Evolutionary conservation across 2,329 filamentous ascomycete genomes (phyloP).

Genomic region (Fusarium dimerum): DNA sequence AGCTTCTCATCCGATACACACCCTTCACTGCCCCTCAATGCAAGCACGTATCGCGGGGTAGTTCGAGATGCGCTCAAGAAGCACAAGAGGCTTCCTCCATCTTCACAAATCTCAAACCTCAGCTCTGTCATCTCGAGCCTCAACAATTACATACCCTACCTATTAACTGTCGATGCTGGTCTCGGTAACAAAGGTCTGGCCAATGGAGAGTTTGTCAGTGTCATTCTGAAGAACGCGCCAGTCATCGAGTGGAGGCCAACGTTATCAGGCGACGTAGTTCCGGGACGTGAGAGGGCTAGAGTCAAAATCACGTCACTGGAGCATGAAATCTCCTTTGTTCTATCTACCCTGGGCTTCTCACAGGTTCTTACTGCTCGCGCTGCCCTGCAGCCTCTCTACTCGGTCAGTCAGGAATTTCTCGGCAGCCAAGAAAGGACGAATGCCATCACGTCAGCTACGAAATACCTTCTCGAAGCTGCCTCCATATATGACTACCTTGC

Average conservation of each 20-base stretch:
- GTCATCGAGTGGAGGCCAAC: conserved; percentile 85
- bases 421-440: conserved; percentile 66
- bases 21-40: conserved; percentile 80
- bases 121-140: conserved; percentile 68
- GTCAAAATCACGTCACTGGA: conserved; percentile 73
- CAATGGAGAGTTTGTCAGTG: conserved; percentile 62
- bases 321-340: conserved; percentile 78
- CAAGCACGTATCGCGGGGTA: conserved; percentile 81
- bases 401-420: conserved; percentile 60
- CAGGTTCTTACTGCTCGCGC: conserved; percentile 72
- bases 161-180: conserved; percentile 75
- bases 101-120: conserved; percentile 71
- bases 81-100: conserved; percentile 79
- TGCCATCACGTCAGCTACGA: conserved; percentile 73
- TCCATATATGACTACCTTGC: conserved; percentile 75
- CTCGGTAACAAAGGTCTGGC: conserved; percentile 51
- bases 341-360: conserved; percentile 76
- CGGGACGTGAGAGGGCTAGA: conserved; percentile 65
- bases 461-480: conserved; percentile 74
- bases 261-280: conserved; percentile 64
- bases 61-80: conserved; percentile 83
- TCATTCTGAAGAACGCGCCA: conserved; percentile 61
- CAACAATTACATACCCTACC: conserved; percentile 79
- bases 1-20: conserved; percentile 80
- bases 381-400: conserved; percentile 73